A percentile compares a stretch with the other conserved stretches of the same genome.
Conservation (phyloP, 148 eudicot species). For the Cornus controversa region DNA sequence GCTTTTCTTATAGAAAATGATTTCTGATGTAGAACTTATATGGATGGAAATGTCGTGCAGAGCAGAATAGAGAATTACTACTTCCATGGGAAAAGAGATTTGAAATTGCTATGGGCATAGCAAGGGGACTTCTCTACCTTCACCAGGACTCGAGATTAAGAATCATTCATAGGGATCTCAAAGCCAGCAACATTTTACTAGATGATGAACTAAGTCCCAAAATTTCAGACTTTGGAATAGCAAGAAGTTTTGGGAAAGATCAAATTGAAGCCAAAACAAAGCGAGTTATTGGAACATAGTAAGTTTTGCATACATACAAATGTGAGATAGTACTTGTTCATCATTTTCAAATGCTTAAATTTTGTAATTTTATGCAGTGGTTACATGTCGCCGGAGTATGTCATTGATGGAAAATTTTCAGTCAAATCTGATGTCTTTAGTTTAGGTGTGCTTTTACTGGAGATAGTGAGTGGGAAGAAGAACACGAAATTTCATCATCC, state of each 20-base stretch:
- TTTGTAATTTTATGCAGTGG: slow-evolving; percentile 13
- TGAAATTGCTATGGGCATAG: slow-evolving; percentile 7
- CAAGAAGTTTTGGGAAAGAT: slow-evolving; percentile 17
- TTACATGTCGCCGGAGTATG: slow-evolving; percentile 37
- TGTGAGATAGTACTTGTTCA: background rate
- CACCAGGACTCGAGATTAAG: slow-evolving; percentile 25
- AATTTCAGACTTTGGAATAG: slow-evolving; percentile 29
- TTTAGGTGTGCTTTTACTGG: slow-evolving; percentile 5
- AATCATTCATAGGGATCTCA: slow-evolving; percentile 31
- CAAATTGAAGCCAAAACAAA: slow-evolving; percentile 18
- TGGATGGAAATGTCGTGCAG: background rate
- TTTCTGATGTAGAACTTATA: too few species aligned
- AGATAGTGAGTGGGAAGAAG: slow-evolving; percentile 12
- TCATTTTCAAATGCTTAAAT: background rate
- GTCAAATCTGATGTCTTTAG: slow-evolving; percentile 6
- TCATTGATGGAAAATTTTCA: slow-evolving; percentile 26
- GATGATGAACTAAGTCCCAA: slow-evolving; percentile 27
- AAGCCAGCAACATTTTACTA: slow-evolving; percentile 28
- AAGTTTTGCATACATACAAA: background rate
- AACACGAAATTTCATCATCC: slow-evolving; percentile 1
- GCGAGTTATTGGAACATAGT: slow-evolving; percentile 27
- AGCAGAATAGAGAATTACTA: background rate
- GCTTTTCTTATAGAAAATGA: background rate
- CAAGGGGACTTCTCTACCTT: slow-evolving; percentile 13
- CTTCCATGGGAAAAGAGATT: background rate